Percentiles rank a stretch among this genome's conserved stretches.
These are phyloP conservation scores for Termitomyces sp. DNA, from an alignment of 768 basidiomycete species.

Conservation along the genomic window DNA sequence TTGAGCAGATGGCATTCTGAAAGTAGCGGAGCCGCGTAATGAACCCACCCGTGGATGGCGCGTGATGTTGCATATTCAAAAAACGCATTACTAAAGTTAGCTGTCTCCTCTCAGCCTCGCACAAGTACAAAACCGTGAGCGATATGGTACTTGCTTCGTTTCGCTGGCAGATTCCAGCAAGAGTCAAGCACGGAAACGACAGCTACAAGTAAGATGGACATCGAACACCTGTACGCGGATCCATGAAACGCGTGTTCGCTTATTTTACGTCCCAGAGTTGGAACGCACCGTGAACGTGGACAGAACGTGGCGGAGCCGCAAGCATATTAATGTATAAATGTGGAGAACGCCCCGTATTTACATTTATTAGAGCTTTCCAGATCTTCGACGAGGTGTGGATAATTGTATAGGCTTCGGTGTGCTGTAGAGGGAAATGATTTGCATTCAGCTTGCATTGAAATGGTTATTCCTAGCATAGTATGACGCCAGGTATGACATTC, in stretches of 20 bases:
- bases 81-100: background rate
- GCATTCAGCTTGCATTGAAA: background rate
- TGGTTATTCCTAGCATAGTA: background rate
- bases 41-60: background rate
- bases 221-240: background rate
- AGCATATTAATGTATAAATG: constrained; percentile 7
- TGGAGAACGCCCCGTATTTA: background rate
- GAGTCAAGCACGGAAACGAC: background rate
- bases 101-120: background rate
- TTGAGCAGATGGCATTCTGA: background rate
- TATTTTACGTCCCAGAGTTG: constrained; percentile 9
- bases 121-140: background rate
- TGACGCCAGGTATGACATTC: background rate
- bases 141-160: background rate
- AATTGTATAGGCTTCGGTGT: background rate
- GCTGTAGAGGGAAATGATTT: background rate
- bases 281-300: constrained; percentile 8
- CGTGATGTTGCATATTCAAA: background rate
- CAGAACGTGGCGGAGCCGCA: constrained; percentile 6
- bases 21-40: background rate
- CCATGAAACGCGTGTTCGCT: constrained; percentile 5
- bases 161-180: background rate
- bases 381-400: background rate
- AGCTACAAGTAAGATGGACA: background rate
- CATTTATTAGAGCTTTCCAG: background rate